Conservation (phyloP, 2,329 filamentous ascomycete species). For the Magnaporthiopsis rhizophila region DNA sequence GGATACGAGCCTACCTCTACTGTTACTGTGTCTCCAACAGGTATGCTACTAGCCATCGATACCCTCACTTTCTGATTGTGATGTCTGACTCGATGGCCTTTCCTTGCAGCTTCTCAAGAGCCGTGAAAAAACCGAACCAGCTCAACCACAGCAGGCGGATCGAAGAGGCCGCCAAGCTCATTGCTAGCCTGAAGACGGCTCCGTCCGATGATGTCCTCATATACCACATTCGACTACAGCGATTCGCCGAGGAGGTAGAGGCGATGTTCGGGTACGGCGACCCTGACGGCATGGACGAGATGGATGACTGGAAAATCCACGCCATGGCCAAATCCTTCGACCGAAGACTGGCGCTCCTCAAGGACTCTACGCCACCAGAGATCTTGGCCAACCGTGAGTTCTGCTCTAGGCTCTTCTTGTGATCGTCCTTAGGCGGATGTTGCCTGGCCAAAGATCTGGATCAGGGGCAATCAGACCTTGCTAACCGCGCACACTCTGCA, state of each 20-base stretch:
- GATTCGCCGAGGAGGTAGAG: constrained; percentile 15
- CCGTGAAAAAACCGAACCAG: constrained; percentile 14
- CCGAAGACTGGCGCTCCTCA: constrained; percentile 13
- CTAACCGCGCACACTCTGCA: not conserved
- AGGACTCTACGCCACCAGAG: constrained; percentile 9
- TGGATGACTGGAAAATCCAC: constrained; percentile 14
- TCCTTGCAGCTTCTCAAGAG: constrained; percentile 12
- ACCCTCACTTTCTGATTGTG: not conserved
- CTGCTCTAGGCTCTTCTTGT: not conserved
- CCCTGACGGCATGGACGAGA: constrained; percentile 4
- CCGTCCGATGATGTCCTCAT: constrained; percentile 11
- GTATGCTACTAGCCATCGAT: not conserved
- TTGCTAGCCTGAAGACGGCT: constrained; percentile 8
- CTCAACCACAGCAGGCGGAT: constrained; percentile 13
- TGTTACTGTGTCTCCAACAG: constrained; percentile 14
- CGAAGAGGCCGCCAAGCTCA: constrained; percentile 12
- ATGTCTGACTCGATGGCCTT: not conserved
- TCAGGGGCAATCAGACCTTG: not conserved
- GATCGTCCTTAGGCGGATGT: not conserved
- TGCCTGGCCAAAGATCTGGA: not conserved
- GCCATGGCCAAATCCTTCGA: constrained; percentile 15
- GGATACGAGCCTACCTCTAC: constrained; percentile 14
- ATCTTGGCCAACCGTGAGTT: constrained; percentile 10
- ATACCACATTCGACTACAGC: constrained; percentile 13
- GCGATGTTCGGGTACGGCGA: constrained; percentile 11